A percentile compares a stretch with the other conserved stretches of the same genome.
phyloP scores from a whole-genome alignment of 75 land plant genomes.

The Ceratopteris richardii region DNA sequence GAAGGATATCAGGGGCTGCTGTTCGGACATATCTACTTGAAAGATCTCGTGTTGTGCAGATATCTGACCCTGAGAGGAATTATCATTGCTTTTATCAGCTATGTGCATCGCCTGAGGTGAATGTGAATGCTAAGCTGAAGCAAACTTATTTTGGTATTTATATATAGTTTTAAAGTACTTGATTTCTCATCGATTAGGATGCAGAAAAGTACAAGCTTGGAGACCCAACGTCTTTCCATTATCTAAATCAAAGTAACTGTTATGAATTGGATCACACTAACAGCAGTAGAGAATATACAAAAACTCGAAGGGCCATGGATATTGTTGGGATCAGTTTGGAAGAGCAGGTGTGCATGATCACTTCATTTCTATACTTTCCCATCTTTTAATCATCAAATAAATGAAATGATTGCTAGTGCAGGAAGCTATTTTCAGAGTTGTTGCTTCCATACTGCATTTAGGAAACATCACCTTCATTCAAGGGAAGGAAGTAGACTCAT shows the following conservation, averaged over 20 bases:
- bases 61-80: conserved; percentile 88
- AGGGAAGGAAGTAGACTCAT: conserved; percentile 71
- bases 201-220: conserved; percentile 59
- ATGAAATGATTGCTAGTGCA: conserved; percentile 7
- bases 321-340: conserved; percentile 78
- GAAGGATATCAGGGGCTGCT: conserved; percentile 91
- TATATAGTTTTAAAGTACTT: neutral
- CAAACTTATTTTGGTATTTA: neutral
- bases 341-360: conserved; percentile 53
- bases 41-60: conserved; percentile 90
- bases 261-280: conserved; percentile 59
- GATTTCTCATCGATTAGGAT: conserved; percentile 65
- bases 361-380: too few relatives aligned
- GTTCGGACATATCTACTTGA: conserved; percentile 85
- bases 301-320: conserved; percentile 89
- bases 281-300: conserved; percentile 67
- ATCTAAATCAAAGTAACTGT: conserved; percentile 81
- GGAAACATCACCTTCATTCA: conserved; percentile 76
- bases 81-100: conserved; percentile 93
- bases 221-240: conserved; percentile 71
- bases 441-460: conserved; percentile 76
- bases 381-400: too few relatives aligned
- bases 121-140: neutral
- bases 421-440: conserved; percentile 90
- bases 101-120: conserved; percentile 77